phyloP scores from a whole-genome alignment of 305 asterid genomes.

The Salvia sclarea region DNA sequence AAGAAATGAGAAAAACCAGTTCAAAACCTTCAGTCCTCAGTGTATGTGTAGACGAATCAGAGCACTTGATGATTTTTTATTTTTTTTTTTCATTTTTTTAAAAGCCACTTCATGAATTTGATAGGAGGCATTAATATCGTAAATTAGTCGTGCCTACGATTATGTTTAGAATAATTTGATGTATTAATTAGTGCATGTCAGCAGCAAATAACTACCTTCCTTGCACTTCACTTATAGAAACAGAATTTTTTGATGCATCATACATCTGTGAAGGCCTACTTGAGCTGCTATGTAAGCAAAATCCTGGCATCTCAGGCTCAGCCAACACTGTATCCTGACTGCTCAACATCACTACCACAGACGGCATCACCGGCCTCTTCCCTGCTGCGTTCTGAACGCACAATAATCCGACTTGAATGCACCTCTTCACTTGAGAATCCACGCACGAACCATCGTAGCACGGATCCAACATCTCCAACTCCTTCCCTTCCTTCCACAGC shows the following conservation, averaged over 20 bases:
- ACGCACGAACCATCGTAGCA: not conserved
- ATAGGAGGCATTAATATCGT: too few species aligned
- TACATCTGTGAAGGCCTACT: not conserved
- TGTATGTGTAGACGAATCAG: too few species aligned
- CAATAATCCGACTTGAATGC: constrained; percentile 14
- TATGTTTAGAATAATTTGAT: too few species aligned
- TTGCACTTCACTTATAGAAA: not conserved
- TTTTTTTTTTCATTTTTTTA: too few species aligned
- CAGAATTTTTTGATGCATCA: not conserved
- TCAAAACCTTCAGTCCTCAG: too few species aligned
- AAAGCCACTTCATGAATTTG: too few species aligned
- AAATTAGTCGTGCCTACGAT: too few species aligned
- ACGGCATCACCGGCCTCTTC: not conserved
- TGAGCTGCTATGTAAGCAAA: constrained; percentile 3
- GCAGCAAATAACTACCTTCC: constrained; percentile 11
- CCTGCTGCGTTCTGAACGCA: constrained; percentile 14
- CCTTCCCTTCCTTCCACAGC: constrained; percentile 7
- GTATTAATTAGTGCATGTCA: too few species aligned
- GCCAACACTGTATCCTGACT: not conserved
- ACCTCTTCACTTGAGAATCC: constrained; percentile 19
- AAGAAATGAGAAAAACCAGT: too few species aligned
- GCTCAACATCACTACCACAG: constrained; percentile 16
- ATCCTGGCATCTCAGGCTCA: not conserved
- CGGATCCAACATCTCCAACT: constrained; percentile 18
- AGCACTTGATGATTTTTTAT: too few species aligned